phyloP scores from a whole-genome alignment of 352 stramenopile genomes.

The Globisporangium takayamanum region DNA sequence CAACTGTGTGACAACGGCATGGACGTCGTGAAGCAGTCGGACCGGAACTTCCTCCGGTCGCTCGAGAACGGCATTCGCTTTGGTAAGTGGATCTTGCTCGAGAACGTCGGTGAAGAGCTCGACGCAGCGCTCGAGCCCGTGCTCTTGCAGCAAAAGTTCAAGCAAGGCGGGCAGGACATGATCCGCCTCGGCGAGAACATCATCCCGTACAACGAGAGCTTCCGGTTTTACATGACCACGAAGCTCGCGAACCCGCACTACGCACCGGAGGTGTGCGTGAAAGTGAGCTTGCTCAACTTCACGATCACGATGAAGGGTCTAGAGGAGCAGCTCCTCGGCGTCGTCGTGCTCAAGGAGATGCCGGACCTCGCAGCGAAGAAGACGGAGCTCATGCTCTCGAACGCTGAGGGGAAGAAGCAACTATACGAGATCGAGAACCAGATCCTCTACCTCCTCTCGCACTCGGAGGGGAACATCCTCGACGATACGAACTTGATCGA shows the following conservation, averaged over 20 bases:
- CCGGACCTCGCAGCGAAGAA: slow-evolving; percentile 89
- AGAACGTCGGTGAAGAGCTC: slow-evolving; percentile 88
- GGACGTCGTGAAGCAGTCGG: slow-evolving; percentile 88
- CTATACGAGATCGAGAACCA: slow-evolving; percentile 91
- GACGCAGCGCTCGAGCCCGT: slow-evolving; percentile 89
- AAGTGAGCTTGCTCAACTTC: slow-evolving; percentile 91
- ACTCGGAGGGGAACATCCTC: slow-evolving; percentile 90
- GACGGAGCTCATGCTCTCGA: slow-evolving; percentile 85
- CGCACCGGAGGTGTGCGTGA: slow-evolving; percentile 86
- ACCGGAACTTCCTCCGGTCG: slow-evolving; percentile 82
- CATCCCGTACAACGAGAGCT: slow-evolving; percentile 89
- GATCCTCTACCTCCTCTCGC: slow-evolving; percentile 88
- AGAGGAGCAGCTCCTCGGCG: slow-evolving; percentile 87
- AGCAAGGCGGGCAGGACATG: slow-evolving; percentile 89
- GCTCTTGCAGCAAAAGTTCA: slow-evolving; percentile 89
- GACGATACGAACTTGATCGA: slow-evolving; percentile 92
- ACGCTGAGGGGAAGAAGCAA: slow-evolving; percentile 84
- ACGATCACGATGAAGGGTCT: slow-evolving; percentile 90
- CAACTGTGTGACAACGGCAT: slow-evolving; percentile 85
- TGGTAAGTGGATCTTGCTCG: slow-evolving; percentile 88
- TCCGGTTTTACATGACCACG: slow-evolving; percentile 90
- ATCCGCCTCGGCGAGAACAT: slow-evolving; percentile 89
- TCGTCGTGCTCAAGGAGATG: slow-evolving; percentile 87
- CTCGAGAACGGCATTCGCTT: slow-evolving; percentile 90
- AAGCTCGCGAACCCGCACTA: slow-evolving; percentile 93